Percentiles rank a stretch among this genome's conserved stretches.
These are phyloP conservation scores for Pleurozium schreberi DNA, from an alignment of 225 moss, liverwort and hornwort genomes.

Conservation along the genomic window DNA sequence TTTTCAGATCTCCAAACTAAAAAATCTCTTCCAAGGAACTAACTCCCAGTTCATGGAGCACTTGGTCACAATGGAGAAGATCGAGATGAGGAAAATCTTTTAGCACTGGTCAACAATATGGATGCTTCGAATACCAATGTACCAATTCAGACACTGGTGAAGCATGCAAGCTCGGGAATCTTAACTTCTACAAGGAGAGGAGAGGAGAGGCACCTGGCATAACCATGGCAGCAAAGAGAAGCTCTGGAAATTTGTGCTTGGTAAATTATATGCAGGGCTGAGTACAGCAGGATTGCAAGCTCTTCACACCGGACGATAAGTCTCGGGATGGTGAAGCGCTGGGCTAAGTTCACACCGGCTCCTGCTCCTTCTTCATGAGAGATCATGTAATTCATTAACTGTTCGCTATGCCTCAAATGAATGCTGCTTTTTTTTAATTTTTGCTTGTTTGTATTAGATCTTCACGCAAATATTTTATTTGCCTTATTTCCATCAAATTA, in stretches of 20 bases:
- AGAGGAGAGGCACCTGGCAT: not conserved
- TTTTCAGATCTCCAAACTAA: slow-evolving; percentile 13
- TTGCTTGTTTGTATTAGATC: not conserved
- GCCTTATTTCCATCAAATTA: not conserved
- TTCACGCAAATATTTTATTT: too few relatives aligned
- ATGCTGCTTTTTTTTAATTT: not conserved
- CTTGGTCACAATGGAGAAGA: not conserved
- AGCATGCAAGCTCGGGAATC: not conserved
- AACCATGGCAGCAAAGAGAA: not conserved
- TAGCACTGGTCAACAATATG: not conserved
- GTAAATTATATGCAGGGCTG: not conserved
- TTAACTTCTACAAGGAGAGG: not conserved
- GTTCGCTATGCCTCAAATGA: not conserved
- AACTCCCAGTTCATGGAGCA: not conserved
- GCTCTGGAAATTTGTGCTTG: not conserved
- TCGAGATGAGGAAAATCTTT: not conserved
- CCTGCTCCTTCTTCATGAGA: not conserved
- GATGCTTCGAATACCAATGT: not conserved
- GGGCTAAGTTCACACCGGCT: too few relatives aligned
- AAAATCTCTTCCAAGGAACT: not conserved
- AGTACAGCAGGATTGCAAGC: too few relatives aligned
- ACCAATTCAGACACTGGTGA: not conserved
- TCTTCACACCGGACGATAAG: not conserved
- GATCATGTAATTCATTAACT: not conserved
- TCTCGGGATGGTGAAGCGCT: not conserved